phyloP scores from a whole-genome alignment of 768 basidiomycete genomes.

The Trametes cinnabarina region DNA sequence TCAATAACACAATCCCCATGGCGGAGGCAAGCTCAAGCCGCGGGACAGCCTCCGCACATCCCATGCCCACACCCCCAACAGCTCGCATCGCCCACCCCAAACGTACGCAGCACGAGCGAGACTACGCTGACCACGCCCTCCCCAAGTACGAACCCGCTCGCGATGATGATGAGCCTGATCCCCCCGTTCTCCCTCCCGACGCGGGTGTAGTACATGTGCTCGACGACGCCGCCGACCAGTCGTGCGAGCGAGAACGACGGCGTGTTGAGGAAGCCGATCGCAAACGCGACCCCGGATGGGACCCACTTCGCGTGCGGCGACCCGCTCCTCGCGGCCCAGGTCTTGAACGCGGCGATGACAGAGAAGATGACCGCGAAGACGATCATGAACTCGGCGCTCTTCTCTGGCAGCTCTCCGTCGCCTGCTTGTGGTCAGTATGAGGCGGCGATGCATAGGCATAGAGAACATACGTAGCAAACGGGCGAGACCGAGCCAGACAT shows the following conservation, averaged over 20 bases:
- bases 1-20: background rate
- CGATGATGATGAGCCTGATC: slow-evolving; percentile 80
- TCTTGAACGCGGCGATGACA: slow-evolving; percentile 63
- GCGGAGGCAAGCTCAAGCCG: background rate
- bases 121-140: slow-evolving; percentile 90
- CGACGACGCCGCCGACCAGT: slow-evolving; percentile 81
- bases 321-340: slow-evolving; percentile 48
- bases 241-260: slow-evolving; percentile 93
- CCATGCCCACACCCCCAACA: slow-evolving; percentile 87
- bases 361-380: slow-evolving; percentile 72
- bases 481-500: slow-evolving; percentile 85
- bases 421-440: slow-evolving; percentile 44
- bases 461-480: slow-evolving; percentile 62
- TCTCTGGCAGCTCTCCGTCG: slow-evolving; percentile 78
- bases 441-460: background rate
- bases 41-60: slow-evolving; percentile 66
- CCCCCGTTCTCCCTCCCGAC: slow-evolving; percentile 50
- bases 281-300: slow-evolving; percentile 92
- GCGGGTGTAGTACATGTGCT: slow-evolving; percentile 56
- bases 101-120: slow-evolving; percentile 68
- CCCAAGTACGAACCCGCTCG: slow-evolving; percentile 93
- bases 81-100: slow-evolving; percentile 71
- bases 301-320: slow-evolving; percentile 70
- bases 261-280: slow-evolving; percentile 93
- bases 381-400: slow-evolving; percentile 76